phyloP scores from a whole-genome alignment of 176 grass and related monocot species.

The Avena insularis region DNA sequence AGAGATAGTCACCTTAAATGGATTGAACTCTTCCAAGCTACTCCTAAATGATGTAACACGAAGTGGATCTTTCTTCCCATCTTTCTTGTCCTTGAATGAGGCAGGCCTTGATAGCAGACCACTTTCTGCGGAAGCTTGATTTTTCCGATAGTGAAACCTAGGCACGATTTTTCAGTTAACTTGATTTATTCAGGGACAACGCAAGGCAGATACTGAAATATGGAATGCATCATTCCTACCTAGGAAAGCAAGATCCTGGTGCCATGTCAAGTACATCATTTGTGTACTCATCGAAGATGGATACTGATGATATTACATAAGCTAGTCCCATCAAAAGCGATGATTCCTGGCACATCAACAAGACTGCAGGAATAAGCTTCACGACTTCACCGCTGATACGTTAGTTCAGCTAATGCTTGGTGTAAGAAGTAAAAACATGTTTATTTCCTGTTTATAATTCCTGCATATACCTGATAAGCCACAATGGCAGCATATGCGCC shows the following conservation, averaged over 20 bases:
- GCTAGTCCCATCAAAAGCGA: conserved; percentile 73
- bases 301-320: conserved; percentile 80
- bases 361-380: conserved; percentile 23
- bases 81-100: conserved; percentile 63
- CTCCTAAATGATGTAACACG: conserved; percentile 85
- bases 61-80: conserved; percentile 59
- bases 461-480: conserved; percentile 77
- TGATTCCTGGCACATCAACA: conserved; percentile 70
- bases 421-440: conserved; percentile 22
- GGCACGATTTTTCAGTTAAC: conserved; percentile 10
- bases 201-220: not conserved
- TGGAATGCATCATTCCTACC: conserved; percentile 43
- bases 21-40: conserved; percentile 84
- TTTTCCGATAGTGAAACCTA: conserved; percentile 69
- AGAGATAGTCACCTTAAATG: conserved; percentile 74
- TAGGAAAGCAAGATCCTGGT: conserved; percentile 95
- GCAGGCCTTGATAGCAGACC: conserved; percentile 51
- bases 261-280: conserved; percentile 97
- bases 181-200: conserved; percentile 22
- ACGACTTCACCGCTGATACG: not conserved
- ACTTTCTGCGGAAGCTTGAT: conserved; percentile 32
- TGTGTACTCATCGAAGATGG: conserved; percentile 94
- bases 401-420: conserved; percentile 27
- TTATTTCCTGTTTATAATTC: not conserved
- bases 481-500: conserved; percentile 84